These are phyloP conservation scores for Mrakia gelida DNA, from an alignment of 768 basidiomycete genomes.

Conservation along the genomic window DNA sequence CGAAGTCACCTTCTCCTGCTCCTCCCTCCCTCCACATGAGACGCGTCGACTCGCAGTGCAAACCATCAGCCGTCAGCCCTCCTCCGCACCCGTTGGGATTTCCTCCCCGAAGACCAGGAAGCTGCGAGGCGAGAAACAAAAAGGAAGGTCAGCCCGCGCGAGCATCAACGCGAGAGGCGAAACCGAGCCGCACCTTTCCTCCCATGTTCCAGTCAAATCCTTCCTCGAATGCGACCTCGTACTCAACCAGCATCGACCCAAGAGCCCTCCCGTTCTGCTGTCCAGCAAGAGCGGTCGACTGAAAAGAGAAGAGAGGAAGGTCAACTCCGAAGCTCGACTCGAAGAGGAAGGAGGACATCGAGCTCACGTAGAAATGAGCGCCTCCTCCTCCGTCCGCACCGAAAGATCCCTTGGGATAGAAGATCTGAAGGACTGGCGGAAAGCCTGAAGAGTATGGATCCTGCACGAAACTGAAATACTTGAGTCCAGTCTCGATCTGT, in stretches of 20 bases:
- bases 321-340: not conserved
- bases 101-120: conserved; percentile 71
- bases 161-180: not conserved
- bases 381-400: conserved; percentile 47
- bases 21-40: conserved; percentile 70
- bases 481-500: conserved; percentile 36
- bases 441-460: conserved; percentile 55
- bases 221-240: conserved; percentile 67
- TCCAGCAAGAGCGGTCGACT: conserved; percentile 38
- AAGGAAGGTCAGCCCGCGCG: not conserved
- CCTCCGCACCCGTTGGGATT: conserved; percentile 66
- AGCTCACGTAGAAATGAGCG: conserved; percentile 54
- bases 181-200: conserved; percentile 49
- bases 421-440: conserved; percentile 3
- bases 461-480: conserved; percentile 59
- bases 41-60: conserved; percentile 66
- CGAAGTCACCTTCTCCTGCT: conserved; percentile 59
- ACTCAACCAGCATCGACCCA: conserved; percentile 64
- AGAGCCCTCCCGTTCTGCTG: conserved; percentile 62
- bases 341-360: not conserved
- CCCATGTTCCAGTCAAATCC: conserved; percentile 66
- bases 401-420: conserved; percentile 5
- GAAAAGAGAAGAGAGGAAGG: not conserved
- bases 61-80: conserved; percentile 59
- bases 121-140: conserved; percentile 25